Evolutionary conservation across 2,329 filamentous ascomycete genomes (phyloP), one percentile per base, ranked within the genome.

Genomic region (Oidium heveae): DNA sequence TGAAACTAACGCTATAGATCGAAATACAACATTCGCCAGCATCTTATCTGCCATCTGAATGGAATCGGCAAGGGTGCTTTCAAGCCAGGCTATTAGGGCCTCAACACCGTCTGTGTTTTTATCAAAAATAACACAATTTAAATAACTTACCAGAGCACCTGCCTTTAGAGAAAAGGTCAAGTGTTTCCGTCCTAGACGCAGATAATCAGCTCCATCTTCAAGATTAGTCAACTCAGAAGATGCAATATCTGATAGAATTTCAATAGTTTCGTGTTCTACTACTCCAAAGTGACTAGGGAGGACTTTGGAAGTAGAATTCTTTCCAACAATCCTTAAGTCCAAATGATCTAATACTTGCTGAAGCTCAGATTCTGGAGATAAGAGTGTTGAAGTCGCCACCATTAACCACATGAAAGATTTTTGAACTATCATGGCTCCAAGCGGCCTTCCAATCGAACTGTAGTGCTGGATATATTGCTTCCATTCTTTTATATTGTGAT

Each of bases 391-490:
- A 54, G 78, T 82, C 1, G 86, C 79, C 36, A 87, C 81, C 13
- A 95, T 73, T 34, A 96, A 76, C 66, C 79, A 81, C 74, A 93
- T 86, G 65, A 94, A 93, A 58, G 82, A 87, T 63, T 86, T 79
- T 65, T 94, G 87, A 22, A 98, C 69, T 6, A 96, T 74, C 82
- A 95, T 91, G 13, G 88, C 86, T 10, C 91, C 87, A 46, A 98
- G 70, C 0, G 93, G 89, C 20, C 86, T 77, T 10, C 84, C 84
- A 56, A 78, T 74, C 16, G 80, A 76, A 32, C 85, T 79, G 68
- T 96, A 98, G 57, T 88, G 84, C 47, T 82, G 84, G 55, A 86
- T 70, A 67, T 86, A 86, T 59, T 82, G 79, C 68, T 84, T 93
- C 91, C 91, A 98, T 59, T 94, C 84, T 62, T 80, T 83, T 20